These are phyloP conservation scores for Teratosphaeria nubilosa DNA, from an alignment of 2,329 filamentous ascomycete genomes.

Conservation along the genomic window DNA sequence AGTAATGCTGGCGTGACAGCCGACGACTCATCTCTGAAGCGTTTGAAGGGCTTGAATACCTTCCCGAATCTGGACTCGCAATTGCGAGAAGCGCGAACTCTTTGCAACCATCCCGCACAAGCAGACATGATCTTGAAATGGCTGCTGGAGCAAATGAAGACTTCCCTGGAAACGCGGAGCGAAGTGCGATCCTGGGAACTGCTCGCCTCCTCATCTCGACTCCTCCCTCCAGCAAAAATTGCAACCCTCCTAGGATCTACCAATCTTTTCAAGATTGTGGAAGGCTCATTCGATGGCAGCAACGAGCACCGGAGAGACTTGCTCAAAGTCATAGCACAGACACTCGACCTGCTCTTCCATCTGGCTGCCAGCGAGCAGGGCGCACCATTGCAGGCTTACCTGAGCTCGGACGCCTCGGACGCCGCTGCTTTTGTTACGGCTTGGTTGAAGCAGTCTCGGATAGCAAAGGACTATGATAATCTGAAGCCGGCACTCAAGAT, in stretches of 20 bases:
- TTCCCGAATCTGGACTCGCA: slow-evolving; percentile 15
- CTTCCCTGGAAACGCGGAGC: slow-evolving; percentile 32
- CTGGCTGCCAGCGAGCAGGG: slow-evolving; percentile 11
- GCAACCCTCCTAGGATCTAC: slow-evolving; percentile 63
- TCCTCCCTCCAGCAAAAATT: slow-evolving; percentile 59
- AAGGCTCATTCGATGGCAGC: neutral
- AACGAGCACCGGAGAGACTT: neutral
- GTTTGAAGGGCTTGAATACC: slow-evolving; percentile 28
- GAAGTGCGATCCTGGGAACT: slow-evolving; percentile 47
- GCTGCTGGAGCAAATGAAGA: slow-evolving; percentile 51
- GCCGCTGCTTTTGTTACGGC: slow-evolving; percentile 16
- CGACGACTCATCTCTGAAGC: slow-evolving; percentile 25
- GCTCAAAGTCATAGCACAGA: neutral
- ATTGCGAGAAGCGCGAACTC: slow-evolving; percentile 16
- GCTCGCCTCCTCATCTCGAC: slow-evolving; percentile 48
- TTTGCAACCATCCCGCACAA: slow-evolving; percentile 22
- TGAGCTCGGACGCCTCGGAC: slow-evolving; percentile 9
- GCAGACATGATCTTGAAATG: slow-evolving; percentile 57
- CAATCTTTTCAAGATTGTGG: slow-evolving; percentile 56
- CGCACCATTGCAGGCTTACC: slow-evolving; percentile 13
- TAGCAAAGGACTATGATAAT: neutral
- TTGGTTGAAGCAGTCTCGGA: slow-evolving; percentile 12
- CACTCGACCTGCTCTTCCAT: slow-evolving; percentile 10
- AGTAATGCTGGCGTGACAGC: neutral
- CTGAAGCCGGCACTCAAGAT: slow-evolving; percentile 14